A percentile compares a stretch with the other conserved stretches of the same genome.
Conservation (phyloP, 208 protist species). For the Crithidia mellificae region DNA sequence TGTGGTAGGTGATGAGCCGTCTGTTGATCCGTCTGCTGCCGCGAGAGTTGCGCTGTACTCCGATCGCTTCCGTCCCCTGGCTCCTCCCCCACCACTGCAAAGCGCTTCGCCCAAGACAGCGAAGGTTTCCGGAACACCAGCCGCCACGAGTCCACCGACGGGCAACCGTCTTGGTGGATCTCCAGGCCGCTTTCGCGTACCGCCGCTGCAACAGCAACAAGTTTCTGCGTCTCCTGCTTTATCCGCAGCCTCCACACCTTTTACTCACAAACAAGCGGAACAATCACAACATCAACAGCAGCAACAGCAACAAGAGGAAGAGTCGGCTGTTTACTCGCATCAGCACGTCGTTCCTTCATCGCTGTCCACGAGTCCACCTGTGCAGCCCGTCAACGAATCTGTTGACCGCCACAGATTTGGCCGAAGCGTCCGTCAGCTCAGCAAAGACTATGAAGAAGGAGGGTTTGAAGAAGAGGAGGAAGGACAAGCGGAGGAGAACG, state of each 20-base stretch:
- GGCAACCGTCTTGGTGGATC: neutral
- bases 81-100: too few species aligned
- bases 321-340: neutral
- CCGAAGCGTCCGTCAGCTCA: neutral
- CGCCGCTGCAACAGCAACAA: neutral
- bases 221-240: neutral
- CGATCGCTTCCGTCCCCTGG: too few species aligned
- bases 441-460: neutral
- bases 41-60: too few species aligned
- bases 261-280: neutral
- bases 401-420: neutral
- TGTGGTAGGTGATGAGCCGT: too few species aligned
- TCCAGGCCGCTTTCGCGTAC: slow-evolving; percentile 8
- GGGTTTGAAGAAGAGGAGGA: too few species aligned
- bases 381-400: neutral
- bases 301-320: slow-evolving; percentile 1
- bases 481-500: too few species aligned
- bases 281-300: neutral
- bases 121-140: neutral
- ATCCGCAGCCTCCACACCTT: too few species aligned
- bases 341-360: neutral
- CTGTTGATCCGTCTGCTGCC: too few species aligned
- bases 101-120: neutral
- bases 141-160: neutral
- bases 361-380: neutral